A percentile compares a stretch with the other conserved stretches of the same genome.
phyloP scores from a whole-genome alignment of 2,329 filamentous ascomycete genomes.

The Trichoderma sp. region DNA sequence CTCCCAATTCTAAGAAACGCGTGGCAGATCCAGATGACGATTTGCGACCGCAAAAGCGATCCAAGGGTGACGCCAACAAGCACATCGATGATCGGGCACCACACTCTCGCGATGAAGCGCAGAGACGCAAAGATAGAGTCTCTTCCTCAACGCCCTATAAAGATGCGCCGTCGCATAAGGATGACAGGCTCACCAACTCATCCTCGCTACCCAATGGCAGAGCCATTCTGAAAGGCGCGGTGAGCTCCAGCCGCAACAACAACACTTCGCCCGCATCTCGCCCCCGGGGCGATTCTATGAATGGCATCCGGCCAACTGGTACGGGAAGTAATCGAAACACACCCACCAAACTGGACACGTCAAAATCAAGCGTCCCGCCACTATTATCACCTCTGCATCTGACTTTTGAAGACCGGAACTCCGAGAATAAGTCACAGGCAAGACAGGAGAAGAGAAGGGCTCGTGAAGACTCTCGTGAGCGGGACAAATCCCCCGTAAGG shows the following conservation, averaged over 20 bases:
- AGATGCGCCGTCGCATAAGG: conserved; percentile 38
- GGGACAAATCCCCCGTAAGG: conserved; percentile 38
- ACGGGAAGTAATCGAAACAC: conserved; percentile 42
- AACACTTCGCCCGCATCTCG: conserved; percentile 46
- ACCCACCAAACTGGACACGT: conserved; percentile 46
- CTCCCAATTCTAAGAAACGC: conserved; percentile 54
- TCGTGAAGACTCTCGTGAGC: conserved; percentile 38
- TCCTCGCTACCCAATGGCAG: conserved; percentile 46
- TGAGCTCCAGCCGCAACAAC: conserved; percentile 36
- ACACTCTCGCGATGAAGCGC: conserved; percentile 42
- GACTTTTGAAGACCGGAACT: conserved; percentile 45
- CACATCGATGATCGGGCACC: conserved; percentile 41
- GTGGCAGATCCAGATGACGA: conserved; percentile 50
- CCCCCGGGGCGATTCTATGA: conserved; percentile 47
- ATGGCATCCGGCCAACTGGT: conserved; percentile 46
- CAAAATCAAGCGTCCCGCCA: conserved; percentile 52
- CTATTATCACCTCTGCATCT: conserved; percentile 58
- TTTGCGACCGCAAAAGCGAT: conserved; percentile 51
- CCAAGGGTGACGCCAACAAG: conserved; percentile 46
- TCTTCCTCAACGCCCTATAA: conserved; percentile 33
- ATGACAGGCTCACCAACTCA: conserved; percentile 34
- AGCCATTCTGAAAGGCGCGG: conserved; percentile 39
- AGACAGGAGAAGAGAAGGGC: conserved; percentile 41
- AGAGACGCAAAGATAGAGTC: conserved; percentile 41
- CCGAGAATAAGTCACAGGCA: conserved; percentile 38